Evolutionary conservation across 2,329 filamentous ascomycete genomes (phyloP), one percentile per base, ranked within the genome.

Genomic region (Fusarium dlaminii): DNA sequence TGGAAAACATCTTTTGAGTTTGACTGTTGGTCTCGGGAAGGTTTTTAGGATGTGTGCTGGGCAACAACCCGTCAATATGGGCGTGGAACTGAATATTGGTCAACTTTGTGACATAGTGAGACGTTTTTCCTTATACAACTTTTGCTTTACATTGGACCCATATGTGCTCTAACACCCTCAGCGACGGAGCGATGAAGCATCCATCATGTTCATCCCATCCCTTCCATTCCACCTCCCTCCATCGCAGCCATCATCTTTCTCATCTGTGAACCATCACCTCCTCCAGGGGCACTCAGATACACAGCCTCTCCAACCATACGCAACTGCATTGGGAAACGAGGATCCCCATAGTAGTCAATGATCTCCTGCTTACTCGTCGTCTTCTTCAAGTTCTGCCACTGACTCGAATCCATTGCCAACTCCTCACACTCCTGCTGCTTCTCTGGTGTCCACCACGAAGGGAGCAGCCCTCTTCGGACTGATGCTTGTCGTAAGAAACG

Each of bases 291-390:
- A 1, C 64, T 55, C 3, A 82, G 81, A 29, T 83, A 82, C 8
- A 87, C 77, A 0, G 75, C 75, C 73, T 88, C 85, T 8, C 79
- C 83, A 27, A 88, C 78, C 82, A 88, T 85, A 20, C 86, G 81
- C 55, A 89, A 78, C 80, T 88, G 84, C 85, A 87, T 86, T 6
- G 86, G 83, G 66, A 87, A 86, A 5, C 73, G 74, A 2, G 60
- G 10, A 55, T 88, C 82, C 6, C 82, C 81, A 54, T 88, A 88
- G 55, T 84, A 80, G 29, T 84, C 79, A 11, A 81, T 79, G 37
- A 87, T 77, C 48, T 82, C 80, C 18, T 51, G 52, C 76, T 85
- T 85, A 9, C 79, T 69, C 4, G 82, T 74, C 8, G 70, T 67
- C 8, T 2, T 29, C 6, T 24, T 24, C 46, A 74, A 14, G 55